A percentile compares a stretch with the other conserved stretches of the same genome.
These are phyloP conservation scores for Psilocybe mexicana DNA, from an alignment of 1,284 basidiomycete genomes.

Conservation along the genomic window DNA sequence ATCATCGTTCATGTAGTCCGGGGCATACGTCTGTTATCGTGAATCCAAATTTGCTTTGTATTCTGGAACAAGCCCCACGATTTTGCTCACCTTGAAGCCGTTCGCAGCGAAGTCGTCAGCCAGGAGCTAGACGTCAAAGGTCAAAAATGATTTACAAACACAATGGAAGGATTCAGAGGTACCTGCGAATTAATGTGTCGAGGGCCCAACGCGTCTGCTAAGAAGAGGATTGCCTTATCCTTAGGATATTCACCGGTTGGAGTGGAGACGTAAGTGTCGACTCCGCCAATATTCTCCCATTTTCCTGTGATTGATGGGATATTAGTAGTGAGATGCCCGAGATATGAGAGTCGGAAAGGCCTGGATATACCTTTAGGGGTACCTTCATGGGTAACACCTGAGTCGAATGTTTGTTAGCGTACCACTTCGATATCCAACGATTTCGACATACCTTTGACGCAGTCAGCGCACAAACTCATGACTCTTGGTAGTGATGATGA, in stretches of 20 bases:
- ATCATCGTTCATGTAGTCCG: not conserved
- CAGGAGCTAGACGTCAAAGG: conserved; percentile 44
- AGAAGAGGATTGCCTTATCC: conserved; percentile 53
- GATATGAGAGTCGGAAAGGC: too few relatives aligned
- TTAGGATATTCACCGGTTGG: conserved; percentile 47
- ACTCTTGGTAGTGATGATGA: not conserved
- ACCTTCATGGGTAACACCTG: conserved; percentile 20
- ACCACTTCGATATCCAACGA: too few relatives aligned
- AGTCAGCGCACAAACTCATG: conserved; percentile 9
- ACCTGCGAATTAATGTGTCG: conserved; percentile 56
- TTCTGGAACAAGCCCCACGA: not conserved
- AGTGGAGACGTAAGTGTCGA: conserved; percentile 50
- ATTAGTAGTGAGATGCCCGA: not conserved
- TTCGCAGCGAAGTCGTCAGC: conserved; percentile 4
- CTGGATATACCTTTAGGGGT: conserved; percentile 12
- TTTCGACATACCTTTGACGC: not conserved
- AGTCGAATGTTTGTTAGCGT: not conserved
- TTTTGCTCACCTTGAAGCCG: not conserved
- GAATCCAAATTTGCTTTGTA: not conserved
- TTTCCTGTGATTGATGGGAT: conserved; percentile 33
- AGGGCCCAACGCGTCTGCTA: conserved; percentile 70
- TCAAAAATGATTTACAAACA: too few relatives aligned
- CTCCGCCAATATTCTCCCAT: conserved; percentile 44
- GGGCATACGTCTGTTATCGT: not conserved
- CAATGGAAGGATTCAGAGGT: not conserved